Conservation (phyloP, 768 basidiomycete species). For the Lentinula sp. region DNA sequence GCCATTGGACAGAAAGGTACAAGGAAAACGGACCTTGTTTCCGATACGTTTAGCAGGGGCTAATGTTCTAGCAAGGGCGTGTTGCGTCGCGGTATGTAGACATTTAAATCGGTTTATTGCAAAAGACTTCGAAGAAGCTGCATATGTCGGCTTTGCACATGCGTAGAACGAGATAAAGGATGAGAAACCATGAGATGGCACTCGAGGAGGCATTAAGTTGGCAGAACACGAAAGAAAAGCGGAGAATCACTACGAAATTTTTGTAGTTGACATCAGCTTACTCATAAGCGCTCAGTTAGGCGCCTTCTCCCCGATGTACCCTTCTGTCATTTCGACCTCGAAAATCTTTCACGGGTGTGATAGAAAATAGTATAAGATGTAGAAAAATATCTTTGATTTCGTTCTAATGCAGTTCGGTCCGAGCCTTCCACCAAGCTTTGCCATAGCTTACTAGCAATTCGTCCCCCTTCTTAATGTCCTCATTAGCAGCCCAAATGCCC, state of each 20-base stretch:
- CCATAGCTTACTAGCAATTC: constrained; percentile 89
- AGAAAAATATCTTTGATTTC: neutral
- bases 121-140: constrained; percentile 27
- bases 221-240: constrained; percentile 5
- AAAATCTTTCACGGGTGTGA: neutral
- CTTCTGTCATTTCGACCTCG: neutral
- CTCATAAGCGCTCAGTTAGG: neutral
- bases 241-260: neutral
- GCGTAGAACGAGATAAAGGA: constrained; percentile 56
- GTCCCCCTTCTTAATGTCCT: constrained; percentile 67
- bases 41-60: constrained; percentile 19
- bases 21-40: constrained; percentile 33
- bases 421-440: constrained; percentile 72
- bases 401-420: neutral
- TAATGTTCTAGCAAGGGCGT: constrained; percentile 11
- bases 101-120: constrained; percentile 33
- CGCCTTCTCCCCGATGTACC: neutral
- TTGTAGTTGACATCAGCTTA: neutral
- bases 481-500: constrained; percentile 62
- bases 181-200: constrained; percentile 42
- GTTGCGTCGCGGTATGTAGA: constrained; percentile 19
- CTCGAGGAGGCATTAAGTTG: constrained; percentile 43
- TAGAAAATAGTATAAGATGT: neutral
- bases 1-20: neutral
- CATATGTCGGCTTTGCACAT: constrained; percentile 36